Evolutionary conservation across 1,284 basidiomycete genomes (phyloP), one percentile per base, ranked within the genome.

Genomic region (Thelephora terrestris): DNA sequence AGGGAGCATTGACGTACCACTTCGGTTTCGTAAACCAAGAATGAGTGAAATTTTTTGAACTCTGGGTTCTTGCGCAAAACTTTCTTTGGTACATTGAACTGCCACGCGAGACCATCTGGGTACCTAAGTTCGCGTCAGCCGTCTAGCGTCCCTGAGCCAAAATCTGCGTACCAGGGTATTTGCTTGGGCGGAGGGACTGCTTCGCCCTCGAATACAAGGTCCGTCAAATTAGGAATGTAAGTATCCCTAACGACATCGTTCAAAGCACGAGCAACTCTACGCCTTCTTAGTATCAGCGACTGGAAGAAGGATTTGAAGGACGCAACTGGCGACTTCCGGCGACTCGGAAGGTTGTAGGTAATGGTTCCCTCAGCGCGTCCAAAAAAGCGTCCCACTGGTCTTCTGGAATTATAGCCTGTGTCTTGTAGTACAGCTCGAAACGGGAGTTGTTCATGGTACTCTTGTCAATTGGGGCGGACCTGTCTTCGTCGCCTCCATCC

Each of bases 11-110:
- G 49, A 71, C 84, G 48, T 54, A 91, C 90, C 25, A 95, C 91
- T 69, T 98, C 95, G 1, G 96, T 98, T 71, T 99, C 96, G 59
- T 92, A 94, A 0, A 99, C 96, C 18, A 99, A 73, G 69, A 98
- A 98, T 3, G 88, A 84, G 63, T 99, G 96, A 60, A 99, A 98
- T 58, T 82, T 86, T 63, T 93, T 93, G 73, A 97, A 97, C 60
- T 94, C 90, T n/a, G 85, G 82, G 9, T 82, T 82, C 63, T 91
- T 96, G 50, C 95, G 79, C 37, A 99, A 71, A 4, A 91, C 83
- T 50, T 85, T 85, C 65, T 98, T 98, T 7, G 89, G 79, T 2
- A 95, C 87, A 58, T 93, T 88, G 61, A 99, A 79, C 61, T 97
- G 91, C 96, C 96, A 99, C 17, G 90, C 96, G 17, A 97, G 76